Evolutionary conservation across 1,284 basidiomycete genomes (phyloP).

Genomic region (Acaromyces ingoldii): DNA sequence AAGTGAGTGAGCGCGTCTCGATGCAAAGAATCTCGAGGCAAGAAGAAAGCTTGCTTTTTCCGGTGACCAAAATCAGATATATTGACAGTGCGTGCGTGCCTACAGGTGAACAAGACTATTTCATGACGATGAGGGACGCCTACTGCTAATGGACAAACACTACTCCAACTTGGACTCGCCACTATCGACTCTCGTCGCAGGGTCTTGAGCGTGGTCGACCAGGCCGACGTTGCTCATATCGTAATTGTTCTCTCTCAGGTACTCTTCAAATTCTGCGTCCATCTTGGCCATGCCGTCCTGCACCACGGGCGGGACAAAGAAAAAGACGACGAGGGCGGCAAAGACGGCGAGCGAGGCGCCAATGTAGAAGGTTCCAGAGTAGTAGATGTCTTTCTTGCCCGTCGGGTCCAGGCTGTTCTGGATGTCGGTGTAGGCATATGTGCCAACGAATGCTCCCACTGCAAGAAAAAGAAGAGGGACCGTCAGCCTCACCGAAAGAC

Average conservation of each 20-base stretch:
- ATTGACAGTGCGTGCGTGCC: too few species aligned
- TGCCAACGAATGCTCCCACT: constrained; percentile 43
- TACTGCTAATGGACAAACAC: too few species aligned
- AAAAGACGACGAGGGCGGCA: constrained; percentile 67
- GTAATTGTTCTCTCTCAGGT: constrained; percentile 34
- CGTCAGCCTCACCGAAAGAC: too few species aligned
- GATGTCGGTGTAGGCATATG: constrained; percentile 35
- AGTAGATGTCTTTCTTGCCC: constrained; percentile 14
- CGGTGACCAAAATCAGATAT: too few species aligned
- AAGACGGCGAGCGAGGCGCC: constrained; percentile 66
- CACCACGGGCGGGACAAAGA: constrained; percentile 70
- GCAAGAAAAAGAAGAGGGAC: too few species aligned
- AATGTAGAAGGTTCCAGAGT: constrained; percentile 51
- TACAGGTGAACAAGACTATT: too few species aligned
- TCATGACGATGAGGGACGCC: too few species aligned
- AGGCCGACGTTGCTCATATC: constrained; percentile 39
- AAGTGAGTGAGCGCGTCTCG: too few species aligned
- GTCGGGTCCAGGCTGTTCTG: constrained; percentile 21
- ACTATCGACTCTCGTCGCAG: not conserved
- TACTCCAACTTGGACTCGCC: too few species aligned
- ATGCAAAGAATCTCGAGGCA: too few species aligned
- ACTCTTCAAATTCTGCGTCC: constrained; percentile 59
- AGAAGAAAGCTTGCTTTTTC: too few species aligned
- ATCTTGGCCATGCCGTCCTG: constrained; percentile 75
- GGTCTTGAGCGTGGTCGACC: not conserved